phyloP scores from a whole-genome alignment of 148 eudicot genomes.

The Diospyros kaki region DNA sequence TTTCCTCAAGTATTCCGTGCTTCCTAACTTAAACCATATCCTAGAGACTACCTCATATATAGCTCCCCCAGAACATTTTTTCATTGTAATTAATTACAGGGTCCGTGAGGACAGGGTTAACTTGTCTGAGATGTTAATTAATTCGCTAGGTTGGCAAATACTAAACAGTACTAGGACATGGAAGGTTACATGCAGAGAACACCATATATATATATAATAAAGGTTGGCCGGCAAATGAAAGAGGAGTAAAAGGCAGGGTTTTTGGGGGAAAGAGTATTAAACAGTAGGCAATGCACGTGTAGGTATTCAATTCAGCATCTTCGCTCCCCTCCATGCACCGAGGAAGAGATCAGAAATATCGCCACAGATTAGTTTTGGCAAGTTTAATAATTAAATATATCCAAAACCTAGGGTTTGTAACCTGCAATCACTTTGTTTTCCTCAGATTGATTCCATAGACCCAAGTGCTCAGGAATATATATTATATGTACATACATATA shows the following conservation, averaged over 20 bases:
- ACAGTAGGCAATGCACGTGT: background rate
- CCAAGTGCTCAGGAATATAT: background rate
- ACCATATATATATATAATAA: background rate
- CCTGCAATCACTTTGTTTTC: background rate
- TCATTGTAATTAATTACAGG: no score
- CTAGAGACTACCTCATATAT: no score
- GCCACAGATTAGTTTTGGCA: background rate
- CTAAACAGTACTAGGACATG: no score
- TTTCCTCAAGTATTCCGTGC: no score
- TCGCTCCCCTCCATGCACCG: slow-evolving; percentile 7
- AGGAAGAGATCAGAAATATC: no score
- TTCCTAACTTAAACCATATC: no score
- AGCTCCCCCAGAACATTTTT: no score
- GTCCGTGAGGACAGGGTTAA: no score
- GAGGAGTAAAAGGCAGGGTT: background rate
- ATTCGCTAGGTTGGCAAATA: no score
- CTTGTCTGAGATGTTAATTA: no score
- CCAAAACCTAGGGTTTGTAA: background rate
- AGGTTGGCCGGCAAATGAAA: background rate
- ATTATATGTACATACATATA: no score
- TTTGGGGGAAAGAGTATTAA: background rate
- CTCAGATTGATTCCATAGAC: background rate
- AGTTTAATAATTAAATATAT: background rate
- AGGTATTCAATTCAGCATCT: slow-evolving; percentile 7
- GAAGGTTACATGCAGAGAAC: no score